Conservation (phyloP, 176 grass and related monocot genomes). For the Musa itinerans region DNA sequence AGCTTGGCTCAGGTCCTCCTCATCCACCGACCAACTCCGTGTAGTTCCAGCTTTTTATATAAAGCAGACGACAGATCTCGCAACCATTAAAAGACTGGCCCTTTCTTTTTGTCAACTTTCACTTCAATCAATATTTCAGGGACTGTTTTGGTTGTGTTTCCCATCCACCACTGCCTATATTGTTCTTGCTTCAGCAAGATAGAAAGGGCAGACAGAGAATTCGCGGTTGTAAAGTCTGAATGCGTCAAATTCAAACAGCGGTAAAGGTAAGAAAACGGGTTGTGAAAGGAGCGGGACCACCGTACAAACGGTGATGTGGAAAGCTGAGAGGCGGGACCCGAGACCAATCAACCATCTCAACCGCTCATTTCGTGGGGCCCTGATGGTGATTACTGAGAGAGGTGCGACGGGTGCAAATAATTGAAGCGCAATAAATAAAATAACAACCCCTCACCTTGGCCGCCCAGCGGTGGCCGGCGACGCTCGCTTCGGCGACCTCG, state of each 20-base stretch:
- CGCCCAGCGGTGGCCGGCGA: conserved; percentile 3
- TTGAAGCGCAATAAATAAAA: not conserved
- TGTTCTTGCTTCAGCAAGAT: not conserved
- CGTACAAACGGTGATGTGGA: not conserved
- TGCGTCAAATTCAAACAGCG: not conserved
- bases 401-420: not conserved
- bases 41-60: not conserved
- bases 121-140: not conserved
- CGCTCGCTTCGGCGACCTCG: not conserved
- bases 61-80: not conserved
- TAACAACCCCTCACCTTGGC: not conserved
- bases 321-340: not conserved
- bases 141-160: too few relatives aligned
- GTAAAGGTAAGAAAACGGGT: not conserved
- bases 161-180: not conserved
- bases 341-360: not conserved
- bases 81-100: not conserved
- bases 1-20: not conserved
- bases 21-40: too few relatives aligned
- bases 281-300: too few relatives aligned
- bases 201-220: too few relatives aligned
- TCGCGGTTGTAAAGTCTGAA: too few relatives aligned
- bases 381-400: not conserved
- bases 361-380: not conserved
- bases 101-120: not conserved